Conservation (phyloP, 2,329 filamentous ascomycete species). For the Arthrobotrys entomopaga region DNA sequence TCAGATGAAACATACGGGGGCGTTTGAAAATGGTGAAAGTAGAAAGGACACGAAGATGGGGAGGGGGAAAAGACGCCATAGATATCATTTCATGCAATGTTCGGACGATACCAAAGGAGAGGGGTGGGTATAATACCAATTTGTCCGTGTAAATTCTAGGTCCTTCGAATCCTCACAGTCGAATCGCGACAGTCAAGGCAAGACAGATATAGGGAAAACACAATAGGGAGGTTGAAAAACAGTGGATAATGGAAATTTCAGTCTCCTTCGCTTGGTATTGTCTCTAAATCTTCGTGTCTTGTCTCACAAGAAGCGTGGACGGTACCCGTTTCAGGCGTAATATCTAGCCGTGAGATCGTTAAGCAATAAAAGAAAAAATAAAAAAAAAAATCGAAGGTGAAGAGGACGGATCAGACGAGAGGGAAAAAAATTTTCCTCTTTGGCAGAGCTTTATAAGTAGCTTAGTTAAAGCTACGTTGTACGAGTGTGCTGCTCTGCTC, state of each 20-base stretch:
- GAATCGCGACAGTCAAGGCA: constrained; percentile 35
- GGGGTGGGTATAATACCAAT: constrained; percentile 55
- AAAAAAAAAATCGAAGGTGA: constrained; percentile 30
- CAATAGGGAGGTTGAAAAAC: constrained; percentile 11
- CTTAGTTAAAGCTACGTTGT: constrained; percentile 47
- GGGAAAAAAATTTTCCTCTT: constrained; percentile 51
- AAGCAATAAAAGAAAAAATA: constrained; percentile 41
- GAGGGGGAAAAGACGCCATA: constrained; percentile 28
- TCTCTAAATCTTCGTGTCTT: constrained; percentile 32
- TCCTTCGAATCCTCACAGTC: constrained; percentile 25
- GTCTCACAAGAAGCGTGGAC: constrained; percentile 47
- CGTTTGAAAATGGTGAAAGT: constrained; percentile 18
- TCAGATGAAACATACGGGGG: constrained; percentile 41
- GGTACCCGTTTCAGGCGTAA: constrained; percentile 33
- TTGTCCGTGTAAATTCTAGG: constrained; percentile 34
- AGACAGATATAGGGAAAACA: constrained; percentile 26
- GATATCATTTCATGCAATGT: constrained; percentile 51
- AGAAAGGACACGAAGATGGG: constrained; percentile 1
- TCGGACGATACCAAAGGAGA: constrained; percentile 53
- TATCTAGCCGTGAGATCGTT: constrained; percentile 30
- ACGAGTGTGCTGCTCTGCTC: constrained; percentile 45
- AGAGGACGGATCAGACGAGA: constrained; percentile 47
- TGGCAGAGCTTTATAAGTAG: constrained; percentile 54
- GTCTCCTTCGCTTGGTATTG: constrained; percentile 21
- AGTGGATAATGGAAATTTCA: constrained; percentile 9